These are phyloP conservation scores for Climacium dendroides DNA, from an alignment of 225 moss, liverwort and hornwort species.

Conservation along the genomic window DNA sequence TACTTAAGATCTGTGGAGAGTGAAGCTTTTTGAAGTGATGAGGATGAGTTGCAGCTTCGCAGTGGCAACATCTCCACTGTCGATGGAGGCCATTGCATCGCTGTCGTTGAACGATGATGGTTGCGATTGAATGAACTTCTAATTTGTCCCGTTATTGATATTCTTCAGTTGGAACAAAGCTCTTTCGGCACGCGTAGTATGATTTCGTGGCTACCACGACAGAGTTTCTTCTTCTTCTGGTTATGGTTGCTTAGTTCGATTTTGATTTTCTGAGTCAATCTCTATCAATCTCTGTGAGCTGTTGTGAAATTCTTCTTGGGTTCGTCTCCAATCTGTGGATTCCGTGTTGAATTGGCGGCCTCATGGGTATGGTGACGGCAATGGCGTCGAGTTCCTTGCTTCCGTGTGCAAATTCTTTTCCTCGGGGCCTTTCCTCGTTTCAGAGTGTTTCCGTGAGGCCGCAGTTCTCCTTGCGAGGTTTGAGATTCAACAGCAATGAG, in stretches of 20 bases:
- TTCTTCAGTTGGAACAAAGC: background rate
- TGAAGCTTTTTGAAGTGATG: background rate
- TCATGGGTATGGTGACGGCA: background rate
- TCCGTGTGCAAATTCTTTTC: background rate
- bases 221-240: background rate
- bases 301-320: background rate
- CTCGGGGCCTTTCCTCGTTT: background rate
- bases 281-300: background rate
- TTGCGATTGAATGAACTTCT: background rate
- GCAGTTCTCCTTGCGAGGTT: background rate
- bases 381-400: constrained; percentile 2
- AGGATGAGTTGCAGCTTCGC: background rate
- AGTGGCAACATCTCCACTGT: background rate
- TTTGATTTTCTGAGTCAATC: background rate
- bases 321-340: background rate
- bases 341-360: background rate
- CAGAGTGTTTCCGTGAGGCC: background rate
- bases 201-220: background rate
- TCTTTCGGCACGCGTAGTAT: background rate
- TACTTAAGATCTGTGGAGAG: background rate
- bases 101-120: background rate
- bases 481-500: background rate
- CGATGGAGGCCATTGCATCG: background rate
- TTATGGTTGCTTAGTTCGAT: background rate
- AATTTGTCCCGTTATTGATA: background rate